Evolutionary conservation across 2,329 filamentous ascomycete genomes (phyloP).

Genomic region (Pseudocercospora pini-densiflorae): DNA sequence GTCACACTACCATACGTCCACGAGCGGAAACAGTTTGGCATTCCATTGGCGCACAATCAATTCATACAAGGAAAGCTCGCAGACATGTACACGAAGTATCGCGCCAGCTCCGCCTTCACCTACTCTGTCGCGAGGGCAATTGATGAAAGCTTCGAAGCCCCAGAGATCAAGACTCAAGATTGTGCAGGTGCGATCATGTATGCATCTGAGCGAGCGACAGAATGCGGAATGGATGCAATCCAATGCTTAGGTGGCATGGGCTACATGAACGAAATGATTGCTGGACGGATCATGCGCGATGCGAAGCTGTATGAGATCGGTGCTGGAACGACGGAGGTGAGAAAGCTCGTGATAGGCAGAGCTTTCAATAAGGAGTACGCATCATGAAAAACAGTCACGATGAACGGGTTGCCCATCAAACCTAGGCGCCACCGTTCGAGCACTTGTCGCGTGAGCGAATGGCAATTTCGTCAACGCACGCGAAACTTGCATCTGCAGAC

Average conservation of each 20-base stretch:
- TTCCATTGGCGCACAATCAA: constrained; percentile 88
- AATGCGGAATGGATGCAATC: constrained; percentile 84
- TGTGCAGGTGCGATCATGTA: constrained; percentile 94
- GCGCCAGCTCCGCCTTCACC: constrained; percentile 83
- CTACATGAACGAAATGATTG: constrained; percentile 93
- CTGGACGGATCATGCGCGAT: constrained; percentile 79
- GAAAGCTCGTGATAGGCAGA: constrained; percentile 91
- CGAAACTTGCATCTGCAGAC: neutral
- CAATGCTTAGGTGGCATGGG: constrained; percentile 95
- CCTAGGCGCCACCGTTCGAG: neutral
- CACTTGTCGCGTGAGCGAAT: neutral
- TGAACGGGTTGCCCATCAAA: no score
- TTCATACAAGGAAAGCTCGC: constrained; percentile 90
- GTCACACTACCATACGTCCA: constrained; percentile 87
- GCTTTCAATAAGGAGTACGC: constrained; percentile 87
- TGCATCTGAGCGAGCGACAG: constrained; percentile 86
- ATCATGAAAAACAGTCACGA: neutral
- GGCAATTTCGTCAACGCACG: neutral
- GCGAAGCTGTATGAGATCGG: constrained; percentile 93
- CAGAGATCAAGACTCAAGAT: constrained; percentile 77
- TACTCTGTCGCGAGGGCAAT: constrained; percentile 79
- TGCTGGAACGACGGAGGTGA: constrained; percentile 91
- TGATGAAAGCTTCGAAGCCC: constrained; percentile 61
- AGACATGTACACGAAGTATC: constrained; percentile 96
- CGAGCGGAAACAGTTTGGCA: constrained; percentile 84